Conservation (phyloP, 23 red algal species). For the Gracilariopsis chorda region DNA sequence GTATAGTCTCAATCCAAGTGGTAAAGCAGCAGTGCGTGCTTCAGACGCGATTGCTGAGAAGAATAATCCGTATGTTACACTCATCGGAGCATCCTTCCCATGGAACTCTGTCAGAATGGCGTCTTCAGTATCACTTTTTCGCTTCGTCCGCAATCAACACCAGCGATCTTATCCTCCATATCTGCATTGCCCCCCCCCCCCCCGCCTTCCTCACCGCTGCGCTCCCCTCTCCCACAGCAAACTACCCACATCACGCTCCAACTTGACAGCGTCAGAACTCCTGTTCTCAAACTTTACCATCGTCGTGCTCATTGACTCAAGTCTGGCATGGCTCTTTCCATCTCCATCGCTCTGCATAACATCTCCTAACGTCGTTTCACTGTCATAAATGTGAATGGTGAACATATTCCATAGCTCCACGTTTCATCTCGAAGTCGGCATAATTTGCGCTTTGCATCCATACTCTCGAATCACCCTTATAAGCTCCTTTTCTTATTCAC, state of each 20-base stretch:
- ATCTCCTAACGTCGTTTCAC: neutral
- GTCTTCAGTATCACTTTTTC: too few species aligned
- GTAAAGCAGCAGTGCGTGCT: conserved; percentile 38
- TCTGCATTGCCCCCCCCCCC: neutral
- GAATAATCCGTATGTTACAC: conserved; percentile 45
- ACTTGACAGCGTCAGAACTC: neutral
- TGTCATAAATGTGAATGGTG: conserved; percentile 39
- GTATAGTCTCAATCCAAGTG: conserved; percentile 45
- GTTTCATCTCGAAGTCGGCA: conserved; percentile 31
- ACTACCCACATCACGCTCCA: conserved; percentile 41
- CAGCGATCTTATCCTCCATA: conserved; percentile 72
- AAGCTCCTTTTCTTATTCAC: neutral
- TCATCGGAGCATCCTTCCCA: conserved; percentile 35
- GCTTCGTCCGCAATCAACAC: conserved; percentile 31
- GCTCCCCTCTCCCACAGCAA: conserved; percentile 60
- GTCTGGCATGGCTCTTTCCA: neutral
- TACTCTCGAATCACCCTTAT: neutral
- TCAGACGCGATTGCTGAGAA: conserved; percentile 63
- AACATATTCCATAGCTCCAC: conserved; percentile 30
- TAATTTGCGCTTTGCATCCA: conserved; percentile 24
- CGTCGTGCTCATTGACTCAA: neutral
- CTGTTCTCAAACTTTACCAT: neutral
- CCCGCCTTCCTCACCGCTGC: neutral
- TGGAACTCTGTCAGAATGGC: conserved; percentile 45
- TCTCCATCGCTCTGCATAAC: neutral